Evolutionary conservation across 73 alveolate genomes (phyloP), one percentile per base, ranked within the genome.

Genomic region (Paramecium pentaurelia): DNA sequence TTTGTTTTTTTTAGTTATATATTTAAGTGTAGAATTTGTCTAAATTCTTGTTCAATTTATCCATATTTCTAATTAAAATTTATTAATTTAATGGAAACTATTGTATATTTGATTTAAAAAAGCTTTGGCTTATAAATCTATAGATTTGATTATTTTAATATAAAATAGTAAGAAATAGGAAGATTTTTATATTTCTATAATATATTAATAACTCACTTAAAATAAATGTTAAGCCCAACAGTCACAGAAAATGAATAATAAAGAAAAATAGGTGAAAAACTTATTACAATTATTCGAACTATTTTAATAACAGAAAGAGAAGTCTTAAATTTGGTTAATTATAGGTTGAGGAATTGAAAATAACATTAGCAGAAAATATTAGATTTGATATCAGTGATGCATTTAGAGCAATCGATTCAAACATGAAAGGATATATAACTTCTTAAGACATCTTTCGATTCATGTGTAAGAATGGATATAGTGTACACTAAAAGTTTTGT

Each of bases 311-410:
- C 91, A 16, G 91, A 80, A 16, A 80, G 49, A 45, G 91, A 80
- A 27, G 91, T 80, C 18, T 45, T 4, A 4, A 22, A 27, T 38
- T 42, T 27, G 11, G 8, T 27, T 34, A 12, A 32, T 12, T 3
- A 25, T 45, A 80, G 91, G 91, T 47, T 49, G 91, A 80, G 30
- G 91, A 80, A 49, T 47, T 80, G 42, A 80, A 80, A 80, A 80
- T 80, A 25, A 80, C 91, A 20, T 80, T 80, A 18, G 75, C 91
- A 1, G 91, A 80, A 44, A 80, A 80, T 27, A 45, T 80, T 3
- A 14, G 91, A 80, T 80, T 80, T 80, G 91, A 80, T 25, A 47
- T 80, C 38, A 80, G 91, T 80, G 91, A 80, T 80, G 91, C 77
- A 80, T 80, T 80, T 49, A 80, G 91, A 80, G 71, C 91, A 44